These are phyloP conservation scores for Saururus chinensis DNA, from an alignment of 164 flowering plant species.

Conservation along the genomic window DNA sequence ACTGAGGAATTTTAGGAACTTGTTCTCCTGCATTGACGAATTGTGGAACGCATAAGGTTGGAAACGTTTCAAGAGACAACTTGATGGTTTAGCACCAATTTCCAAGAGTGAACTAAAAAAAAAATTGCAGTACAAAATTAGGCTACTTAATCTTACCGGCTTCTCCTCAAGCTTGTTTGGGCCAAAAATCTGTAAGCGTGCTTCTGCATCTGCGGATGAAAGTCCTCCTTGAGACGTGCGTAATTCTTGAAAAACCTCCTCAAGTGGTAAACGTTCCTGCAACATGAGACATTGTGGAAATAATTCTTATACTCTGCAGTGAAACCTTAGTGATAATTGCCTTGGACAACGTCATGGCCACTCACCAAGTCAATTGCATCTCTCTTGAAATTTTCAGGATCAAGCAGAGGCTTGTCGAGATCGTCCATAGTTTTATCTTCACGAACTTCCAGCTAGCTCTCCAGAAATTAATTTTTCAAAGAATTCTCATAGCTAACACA, in stretches of 20 bases:
- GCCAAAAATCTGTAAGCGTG: slow-evolving; percentile 53
- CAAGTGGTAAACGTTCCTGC: slow-evolving; percentile 67
- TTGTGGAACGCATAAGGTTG: neutral
- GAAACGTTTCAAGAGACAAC: neutral
- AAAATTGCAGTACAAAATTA: neutral
- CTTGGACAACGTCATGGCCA: too few species aligned
- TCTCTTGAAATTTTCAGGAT: slow-evolving; percentile 59
- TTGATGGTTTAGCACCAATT: neutral
- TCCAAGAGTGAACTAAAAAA: neutral
- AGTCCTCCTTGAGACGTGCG: slow-evolving; percentile 56
- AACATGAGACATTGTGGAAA: neutral
- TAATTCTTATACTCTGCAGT: too few species aligned
- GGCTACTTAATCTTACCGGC: slow-evolving; percentile 26
- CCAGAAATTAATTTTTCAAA: slow-evolving; percentile 3
- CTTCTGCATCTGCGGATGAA: slow-evolving; percentile 60
- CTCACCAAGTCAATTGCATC: slow-evolving; percentile 83
- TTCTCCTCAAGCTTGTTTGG: slow-evolving; percentile 80
- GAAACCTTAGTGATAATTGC: too few species aligned
- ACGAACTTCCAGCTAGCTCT: slow-evolving; percentile 1
- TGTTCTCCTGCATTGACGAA: slow-evolving; percentile 60
- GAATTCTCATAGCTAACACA: slow-evolving; percentile 6
- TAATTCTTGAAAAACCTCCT: slow-evolving; percentile 70
- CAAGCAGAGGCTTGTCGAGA: slow-evolving; percentile 58
- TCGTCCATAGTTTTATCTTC: slow-evolving; percentile 36
- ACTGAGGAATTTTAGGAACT: slow-evolving; percentile 71